Conservation (phyloP, 1,139 yeast genomes). For the Pichia sp. region DNA sequence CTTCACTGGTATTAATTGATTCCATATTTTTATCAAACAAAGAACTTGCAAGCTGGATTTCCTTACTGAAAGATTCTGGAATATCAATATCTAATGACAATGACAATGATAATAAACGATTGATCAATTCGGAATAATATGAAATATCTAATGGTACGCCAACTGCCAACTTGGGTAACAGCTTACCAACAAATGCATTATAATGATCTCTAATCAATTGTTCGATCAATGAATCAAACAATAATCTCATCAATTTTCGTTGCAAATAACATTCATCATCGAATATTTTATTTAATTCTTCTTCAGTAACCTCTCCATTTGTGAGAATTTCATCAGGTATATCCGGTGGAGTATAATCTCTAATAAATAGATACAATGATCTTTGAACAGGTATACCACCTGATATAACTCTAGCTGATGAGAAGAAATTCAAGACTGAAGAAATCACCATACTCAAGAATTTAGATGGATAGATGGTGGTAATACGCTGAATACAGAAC, state of each 20-base stretch:
- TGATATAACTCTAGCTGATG: constrained; percentile 33
- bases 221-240: constrained; percentile 27
- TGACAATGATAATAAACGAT: constrained; percentile 45
- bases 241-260: constrained; percentile 43
- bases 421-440: constrained; percentile 50
- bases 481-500: constrained; percentile 50
- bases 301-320: constrained; percentile 30
- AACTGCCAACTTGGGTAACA: constrained; percentile 10
- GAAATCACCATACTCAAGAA: constrained; percentile 67
- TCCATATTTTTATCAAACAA: constrained; percentile 28
- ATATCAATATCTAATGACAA: constrained; percentile 64
- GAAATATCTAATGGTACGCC: not conserved
- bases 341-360: constrained; percentile 59
- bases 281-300: constrained; percentile 40
- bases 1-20: constrained; percentile 25
- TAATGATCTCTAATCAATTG: constrained; percentile 4
- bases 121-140: constrained; percentile 35
- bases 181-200: constrained; percentile 1
- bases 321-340: constrained; percentile 38
- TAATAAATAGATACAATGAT: constrained; percentile 60
- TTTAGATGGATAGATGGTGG: constrained; percentile 72
- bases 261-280: constrained; percentile 57
- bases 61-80: constrained; percentile 38
- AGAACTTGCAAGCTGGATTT: constrained; percentile 29
- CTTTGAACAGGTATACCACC: constrained; percentile 48